phyloP scores from a whole-genome alignment of 2,329 filamentous ascomycete genomes.

The Monosporascus sp. region DNA sequence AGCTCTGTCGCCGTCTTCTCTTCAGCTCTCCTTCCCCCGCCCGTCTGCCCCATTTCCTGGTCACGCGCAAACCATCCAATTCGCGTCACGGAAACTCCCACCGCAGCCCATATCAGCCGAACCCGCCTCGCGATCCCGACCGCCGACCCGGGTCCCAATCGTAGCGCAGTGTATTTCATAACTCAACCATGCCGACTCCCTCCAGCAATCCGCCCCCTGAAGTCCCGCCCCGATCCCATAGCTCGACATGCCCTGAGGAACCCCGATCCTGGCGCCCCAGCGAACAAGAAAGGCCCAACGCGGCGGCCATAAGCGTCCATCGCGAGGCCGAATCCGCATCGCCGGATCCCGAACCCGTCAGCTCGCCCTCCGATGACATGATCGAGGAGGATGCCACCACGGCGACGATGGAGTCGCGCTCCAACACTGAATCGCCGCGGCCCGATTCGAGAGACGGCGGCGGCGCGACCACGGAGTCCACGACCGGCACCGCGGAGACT shows the following conservation, averaged over 20 bases:
- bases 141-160: too few relatives aligned
- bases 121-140: too few relatives aligned
- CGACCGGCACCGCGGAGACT: not conserved
- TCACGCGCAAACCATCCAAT: too few relatives aligned
- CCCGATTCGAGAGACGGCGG: conserved; percentile 18
- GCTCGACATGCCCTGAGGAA: conserved; percentile 28
- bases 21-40: too few relatives aligned
- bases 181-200: conserved; percentile 25
- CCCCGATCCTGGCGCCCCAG: conserved; percentile 13
- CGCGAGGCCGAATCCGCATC: conserved; percentile 10
- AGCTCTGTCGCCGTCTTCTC: too few relatives aligned
- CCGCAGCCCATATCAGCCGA: too few relatives aligned
- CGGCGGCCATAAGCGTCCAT: conserved; percentile 5
- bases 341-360: conserved; percentile 19
- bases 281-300: conserved; percentile 14
- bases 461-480: conserved; percentile 10
- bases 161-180: not conserved
- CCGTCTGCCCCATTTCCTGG: too few relatives aligned
- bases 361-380: conserved; percentile 4
- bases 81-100: too few relatives aligned
- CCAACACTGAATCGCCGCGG: conserved; percentile 20
- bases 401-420: conserved; percentile 16
- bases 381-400: conserved; percentile 6
- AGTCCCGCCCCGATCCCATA: conserved; percentile 23
- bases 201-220: conserved; percentile 23